phyloP scores from a whole-genome alignment of 768 basidiomycete genomes.

The Thelephora ganbajun region DNA sequence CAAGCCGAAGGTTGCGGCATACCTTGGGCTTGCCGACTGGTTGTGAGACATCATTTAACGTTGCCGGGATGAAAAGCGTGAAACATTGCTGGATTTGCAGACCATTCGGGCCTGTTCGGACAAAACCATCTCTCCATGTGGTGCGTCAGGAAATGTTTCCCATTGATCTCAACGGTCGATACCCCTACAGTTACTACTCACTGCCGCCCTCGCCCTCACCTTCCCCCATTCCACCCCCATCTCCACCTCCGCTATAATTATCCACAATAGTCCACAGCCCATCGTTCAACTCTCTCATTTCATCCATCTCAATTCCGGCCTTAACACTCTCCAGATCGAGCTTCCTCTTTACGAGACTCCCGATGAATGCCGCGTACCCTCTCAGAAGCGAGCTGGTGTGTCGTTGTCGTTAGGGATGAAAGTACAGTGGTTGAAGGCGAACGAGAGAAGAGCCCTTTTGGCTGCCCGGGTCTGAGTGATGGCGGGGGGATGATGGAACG shows the following conservation, averaged over 20 bases:
- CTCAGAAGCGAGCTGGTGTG: constrained; percentile 28
- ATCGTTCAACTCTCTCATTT: constrained; percentile 39
- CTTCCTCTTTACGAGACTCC: constrained; percentile 27
- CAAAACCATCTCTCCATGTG: no score
- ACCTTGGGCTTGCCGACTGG: no score
- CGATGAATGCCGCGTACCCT: constrained; percentile 37
- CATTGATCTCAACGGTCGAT: no score
- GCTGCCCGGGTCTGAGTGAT: not conserved
- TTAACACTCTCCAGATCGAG: constrained; percentile 20
- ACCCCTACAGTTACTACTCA: no score
- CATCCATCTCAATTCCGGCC: constrained; percentile 36
- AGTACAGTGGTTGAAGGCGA: constrained; percentile 14
- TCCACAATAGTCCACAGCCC: constrained; percentile 50
- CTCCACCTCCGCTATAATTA: constrained; percentile 19
- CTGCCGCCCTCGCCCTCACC: no score
- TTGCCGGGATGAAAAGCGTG: no score
- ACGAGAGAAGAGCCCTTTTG: constrained; percentile 8
- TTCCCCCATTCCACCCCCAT: no score
- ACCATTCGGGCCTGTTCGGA: no score
- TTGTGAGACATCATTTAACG: no score
- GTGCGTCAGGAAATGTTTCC: no score
- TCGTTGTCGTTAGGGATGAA: constrained; percentile 33
- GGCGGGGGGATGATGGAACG: constrained; percentile 20
- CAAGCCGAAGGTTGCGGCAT: no score
- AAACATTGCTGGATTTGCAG: no score